Evolutionary conservation across 345 rosid species (phyloP).

Genomic region (Aurinia saxatilis): DNA sequence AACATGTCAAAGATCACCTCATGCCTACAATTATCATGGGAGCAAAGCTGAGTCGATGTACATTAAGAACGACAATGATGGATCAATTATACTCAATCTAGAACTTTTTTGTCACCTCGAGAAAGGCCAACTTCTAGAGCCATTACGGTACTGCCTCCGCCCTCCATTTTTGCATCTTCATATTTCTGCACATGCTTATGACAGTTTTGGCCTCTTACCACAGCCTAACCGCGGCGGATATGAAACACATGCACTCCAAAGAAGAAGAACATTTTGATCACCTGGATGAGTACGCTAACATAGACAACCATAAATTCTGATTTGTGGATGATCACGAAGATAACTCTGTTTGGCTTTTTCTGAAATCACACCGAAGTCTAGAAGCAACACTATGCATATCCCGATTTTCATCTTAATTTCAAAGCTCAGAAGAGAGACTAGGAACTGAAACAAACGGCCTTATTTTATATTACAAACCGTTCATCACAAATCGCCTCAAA

Average conservation of each 20-base stretch:
- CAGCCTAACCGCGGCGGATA: constrained; percentile 16
- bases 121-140: constrained; percentile 20
- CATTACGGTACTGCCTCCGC: constrained; percentile 14
- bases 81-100: constrained; percentile 23
- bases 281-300: constrained; percentile 5
- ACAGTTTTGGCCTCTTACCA: constrained; percentile 12
- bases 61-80: constrained; percentile 9
- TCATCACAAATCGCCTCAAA: constrained; percentile 10
- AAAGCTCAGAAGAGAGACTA: not conserved
- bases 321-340: constrained; percentile 27
- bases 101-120: constrained; percentile 29
- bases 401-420: not conserved
- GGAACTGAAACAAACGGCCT: not conserved
- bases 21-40: constrained; percentile 8
- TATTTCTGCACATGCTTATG: not conserved
- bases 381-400: constrained; percentile 18
- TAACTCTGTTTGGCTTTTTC: constrained; percentile 7
- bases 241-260: constrained; percentile 15
- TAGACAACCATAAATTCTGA: constrained; percentile 25
- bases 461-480: constrained; percentile 9
- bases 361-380: constrained; percentile 16
- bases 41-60: constrained; percentile 19
- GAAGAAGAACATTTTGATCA: constrained; percentile 10
- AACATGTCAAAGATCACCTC: constrained; percentile 13
- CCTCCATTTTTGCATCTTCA: constrained; percentile 3